Percentiles rank a stretch among this genome's conserved stretches.
These are phyloP conservation scores for Jaltomata sinuosa DNA, from an alignment of 257 asterid genomes.

Conservation along the genomic window DNA sequence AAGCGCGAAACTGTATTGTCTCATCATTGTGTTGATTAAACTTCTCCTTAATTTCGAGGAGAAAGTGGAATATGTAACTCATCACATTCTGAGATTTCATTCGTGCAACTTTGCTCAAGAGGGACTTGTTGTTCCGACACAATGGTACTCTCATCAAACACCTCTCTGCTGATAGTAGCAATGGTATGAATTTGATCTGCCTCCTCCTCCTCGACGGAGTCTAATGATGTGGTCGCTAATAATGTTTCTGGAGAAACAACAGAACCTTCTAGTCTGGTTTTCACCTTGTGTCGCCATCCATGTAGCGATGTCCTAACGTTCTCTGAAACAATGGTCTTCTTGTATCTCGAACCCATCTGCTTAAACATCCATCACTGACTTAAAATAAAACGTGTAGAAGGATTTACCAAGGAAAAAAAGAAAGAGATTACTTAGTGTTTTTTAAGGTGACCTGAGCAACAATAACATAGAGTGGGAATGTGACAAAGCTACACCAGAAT, in stretches of 20 bases:
- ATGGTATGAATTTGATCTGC: not conserved
- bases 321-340: constrained; percentile 72
- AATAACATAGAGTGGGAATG: constrained; percentile 85
- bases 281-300: constrained; percentile 72
- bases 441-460: constrained; percentile 64
- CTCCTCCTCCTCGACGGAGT: constrained; percentile 16
- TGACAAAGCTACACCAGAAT: constrained; percentile 97
- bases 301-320: constrained; percentile 68
- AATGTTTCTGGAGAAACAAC: constrained; percentile 3
- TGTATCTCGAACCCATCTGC: constrained; percentile 92
- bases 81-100: constrained; percentile 9
- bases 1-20: not conserved
- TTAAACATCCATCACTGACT: not conserved
- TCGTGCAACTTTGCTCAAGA: not conserved
- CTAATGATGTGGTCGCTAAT: constrained; percentile 29
- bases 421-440: not conserved
- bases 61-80: not conserved
- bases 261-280: constrained; percentile 29
- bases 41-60: not conserved
- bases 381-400: not conserved
- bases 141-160: not conserved
- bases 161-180: not conserved
- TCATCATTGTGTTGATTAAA: not conserved
- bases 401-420: not conserved
- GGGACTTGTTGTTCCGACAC: not conserved